phyloP scores from a whole-genome alignment of 2,329 filamentous ascomycete species.

The Colletotrichum godetiae region DNA sequence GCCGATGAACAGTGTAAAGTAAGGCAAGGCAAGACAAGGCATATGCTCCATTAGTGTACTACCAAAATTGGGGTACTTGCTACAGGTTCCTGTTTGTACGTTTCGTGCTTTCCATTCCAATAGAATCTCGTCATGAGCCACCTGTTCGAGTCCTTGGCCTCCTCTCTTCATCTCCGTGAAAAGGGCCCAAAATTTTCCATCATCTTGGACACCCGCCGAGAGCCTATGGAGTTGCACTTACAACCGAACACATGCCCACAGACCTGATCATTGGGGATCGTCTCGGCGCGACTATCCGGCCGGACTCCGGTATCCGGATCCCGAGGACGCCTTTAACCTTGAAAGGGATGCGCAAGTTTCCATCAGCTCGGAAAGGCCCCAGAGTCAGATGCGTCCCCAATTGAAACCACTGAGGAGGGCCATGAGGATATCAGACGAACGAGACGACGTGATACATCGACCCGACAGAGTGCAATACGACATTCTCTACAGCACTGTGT shows the following conservation, averaged over 20 bases:
- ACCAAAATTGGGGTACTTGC: too few species aligned
- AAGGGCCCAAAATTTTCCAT: not conserved
- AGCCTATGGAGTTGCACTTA: not conserved
- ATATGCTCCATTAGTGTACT: too few species aligned
- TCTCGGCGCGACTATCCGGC: not conserved
- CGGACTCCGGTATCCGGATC: not conserved
- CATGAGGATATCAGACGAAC: not conserved
- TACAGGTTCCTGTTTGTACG: too few species aligned
- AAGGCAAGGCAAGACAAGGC: not conserved
- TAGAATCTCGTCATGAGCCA: not conserved
- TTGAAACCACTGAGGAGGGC: not conserved
- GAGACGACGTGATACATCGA: not conserved
- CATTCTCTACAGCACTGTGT: not conserved
- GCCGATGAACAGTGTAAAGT: not conserved
- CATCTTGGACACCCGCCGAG: not conserved
- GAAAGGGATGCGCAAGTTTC: not conserved
- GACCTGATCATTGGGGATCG: not conserved
- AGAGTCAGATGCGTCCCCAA: not conserved
- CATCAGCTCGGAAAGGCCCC: not conserved
- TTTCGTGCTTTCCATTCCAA: not conserved
- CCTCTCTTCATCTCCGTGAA: not conserved
- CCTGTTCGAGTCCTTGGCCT: not conserved
- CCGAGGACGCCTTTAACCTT: not conserved
- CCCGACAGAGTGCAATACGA: not conserved
- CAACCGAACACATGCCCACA: not conserved